Evolutionary conservation across 306 rosid species (phyloP).

Genomic region (Dalbergia cochinchinensis): DNA sequence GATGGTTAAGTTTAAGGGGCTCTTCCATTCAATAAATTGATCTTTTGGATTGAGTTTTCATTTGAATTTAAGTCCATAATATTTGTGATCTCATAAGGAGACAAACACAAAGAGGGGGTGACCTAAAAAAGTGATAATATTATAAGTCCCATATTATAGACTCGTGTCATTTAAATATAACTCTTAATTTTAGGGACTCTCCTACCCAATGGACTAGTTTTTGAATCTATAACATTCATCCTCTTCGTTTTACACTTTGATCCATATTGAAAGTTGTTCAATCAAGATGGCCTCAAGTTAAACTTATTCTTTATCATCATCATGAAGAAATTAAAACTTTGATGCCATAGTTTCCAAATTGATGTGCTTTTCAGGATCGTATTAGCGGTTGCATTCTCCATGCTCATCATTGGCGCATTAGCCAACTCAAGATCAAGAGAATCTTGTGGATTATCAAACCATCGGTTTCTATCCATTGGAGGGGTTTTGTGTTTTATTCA

Average conservation of each 20-base stretch:
- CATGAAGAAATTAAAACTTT: background rate
- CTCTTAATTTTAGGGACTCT: too few relatives aligned
- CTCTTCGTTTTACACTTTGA: background rate
- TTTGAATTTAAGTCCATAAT: too few relatives aligned
- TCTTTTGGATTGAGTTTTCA: too few relatives aligned
- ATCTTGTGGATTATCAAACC: conserved; percentile 67
- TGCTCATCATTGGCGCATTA: conserved; percentile 68
- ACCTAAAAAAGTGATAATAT: too few relatives aligned
- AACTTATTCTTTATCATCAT: background rate
- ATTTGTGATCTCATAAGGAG: too few relatives aligned
- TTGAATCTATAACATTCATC: too few relatives aligned
- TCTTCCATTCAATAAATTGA: too few relatives aligned
- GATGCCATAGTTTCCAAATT: background rate
- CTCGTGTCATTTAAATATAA: too few relatives aligned
- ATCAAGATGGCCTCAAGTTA: background rate
- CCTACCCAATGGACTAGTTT: too few relatives aligned
- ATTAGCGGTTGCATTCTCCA: conserved; percentile 57
- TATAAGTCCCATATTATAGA: too few relatives aligned
- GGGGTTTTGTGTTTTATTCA: conserved; percentile 87
- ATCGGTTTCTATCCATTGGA: conserved; percentile 68
- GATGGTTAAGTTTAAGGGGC: too few relatives aligned
- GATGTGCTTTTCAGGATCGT: conserved; percentile 55
- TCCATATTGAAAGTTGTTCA: background rate
- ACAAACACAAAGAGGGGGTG: too few relatives aligned
- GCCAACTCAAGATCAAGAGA: conserved; percentile 73